A percentile compares a stretch with the other conserved stretches of the same genome.
Conservation (phyloP, 202 grass and related monocot genomes). For the Hordeum pubiflorum region DNA sequence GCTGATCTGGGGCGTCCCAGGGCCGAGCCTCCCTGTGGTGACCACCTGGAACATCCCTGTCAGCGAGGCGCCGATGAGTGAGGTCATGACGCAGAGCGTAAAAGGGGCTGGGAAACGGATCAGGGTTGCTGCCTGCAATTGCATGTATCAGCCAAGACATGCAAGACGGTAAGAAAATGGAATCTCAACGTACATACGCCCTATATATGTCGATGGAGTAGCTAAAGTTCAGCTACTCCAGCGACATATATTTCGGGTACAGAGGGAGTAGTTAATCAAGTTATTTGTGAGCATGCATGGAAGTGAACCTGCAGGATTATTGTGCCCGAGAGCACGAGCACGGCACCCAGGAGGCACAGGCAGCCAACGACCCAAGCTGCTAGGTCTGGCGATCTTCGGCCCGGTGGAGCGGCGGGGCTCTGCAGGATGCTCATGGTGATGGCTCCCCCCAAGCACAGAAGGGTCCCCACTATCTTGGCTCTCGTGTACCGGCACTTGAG, state of each 20-base stretch:
- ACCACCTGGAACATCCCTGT: conserved; percentile 47
- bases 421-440: conserved; percentile 59
- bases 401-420: conserved; percentile 30
- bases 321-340: conserved; percentile 54
- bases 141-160: not conserved
- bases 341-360: conserved; percentile 43
- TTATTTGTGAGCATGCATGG: not conserved
- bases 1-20: conserved; percentile 45
- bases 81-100: conserved; percentile 56
- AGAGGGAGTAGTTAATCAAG: not conserved
- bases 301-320: conserved; percentile 45
- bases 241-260: too few species aligned
- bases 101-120: conserved; percentile 60
- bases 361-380: conserved; percentile 44
- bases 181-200: too few species aligned
- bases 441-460: conserved; percentile 57
- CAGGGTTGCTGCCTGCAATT: conserved; percentile 55
- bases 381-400: not conserved
- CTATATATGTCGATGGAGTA: too few species aligned
- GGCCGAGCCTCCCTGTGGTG: conserved; percentile 40
- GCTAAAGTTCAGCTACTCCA: too few species aligned
- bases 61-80: conserved; percentile 46
- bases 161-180: not conserved
- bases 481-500: conserved; percentile 56
- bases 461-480: conserved; percentile 59